Evolutionary conservation across 2,329 filamentous ascomycete genomes (phyloP).

Genomic region (Epichloe elymi): DNA sequence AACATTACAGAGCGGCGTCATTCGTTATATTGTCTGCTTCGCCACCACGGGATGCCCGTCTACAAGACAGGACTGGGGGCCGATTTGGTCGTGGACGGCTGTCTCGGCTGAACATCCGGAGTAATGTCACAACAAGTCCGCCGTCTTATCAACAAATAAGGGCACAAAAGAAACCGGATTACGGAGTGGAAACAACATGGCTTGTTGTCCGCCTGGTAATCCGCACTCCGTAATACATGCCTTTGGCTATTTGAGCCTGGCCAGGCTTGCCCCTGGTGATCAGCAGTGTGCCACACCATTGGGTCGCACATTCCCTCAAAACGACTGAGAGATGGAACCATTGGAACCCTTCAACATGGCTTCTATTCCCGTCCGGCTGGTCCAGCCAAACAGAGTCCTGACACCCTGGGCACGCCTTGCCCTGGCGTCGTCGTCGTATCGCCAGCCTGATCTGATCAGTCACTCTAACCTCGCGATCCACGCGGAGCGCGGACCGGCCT

Average conservation of each 20-base stretch:
- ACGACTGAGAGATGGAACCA: not conserved
- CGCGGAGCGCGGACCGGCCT: not conserved
- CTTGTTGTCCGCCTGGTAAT: not conserved
- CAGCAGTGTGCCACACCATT: not conserved
- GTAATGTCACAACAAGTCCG: not conserved
- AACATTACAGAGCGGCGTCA: too few species aligned
- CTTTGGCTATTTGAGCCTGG: not conserved
- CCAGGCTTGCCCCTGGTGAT: not conserved
- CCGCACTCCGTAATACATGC: too few species aligned
- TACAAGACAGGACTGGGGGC: too few species aligned
- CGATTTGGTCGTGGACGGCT: too few species aligned
- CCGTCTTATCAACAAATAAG: too few species aligned
- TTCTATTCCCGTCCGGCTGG: slow-evolving; percentile 1
- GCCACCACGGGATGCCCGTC: too few species aligned
- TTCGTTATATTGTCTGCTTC: too few species aligned
- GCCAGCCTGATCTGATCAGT: not conserved
- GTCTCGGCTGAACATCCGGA: not conserved
- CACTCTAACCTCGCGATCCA: not conserved
- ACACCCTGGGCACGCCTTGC: not conserved
- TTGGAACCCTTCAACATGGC: not conserved
- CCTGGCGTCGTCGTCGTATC: not conserved
- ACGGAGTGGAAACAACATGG: not conserved
- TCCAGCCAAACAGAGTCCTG: not conserved
- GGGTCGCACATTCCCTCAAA: not conserved
- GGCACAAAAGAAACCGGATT: not conserved